Base-by-base conservation (phyloP, 1,139 yeast species). In the Groenewaldozyma auringiensis region DNA sequence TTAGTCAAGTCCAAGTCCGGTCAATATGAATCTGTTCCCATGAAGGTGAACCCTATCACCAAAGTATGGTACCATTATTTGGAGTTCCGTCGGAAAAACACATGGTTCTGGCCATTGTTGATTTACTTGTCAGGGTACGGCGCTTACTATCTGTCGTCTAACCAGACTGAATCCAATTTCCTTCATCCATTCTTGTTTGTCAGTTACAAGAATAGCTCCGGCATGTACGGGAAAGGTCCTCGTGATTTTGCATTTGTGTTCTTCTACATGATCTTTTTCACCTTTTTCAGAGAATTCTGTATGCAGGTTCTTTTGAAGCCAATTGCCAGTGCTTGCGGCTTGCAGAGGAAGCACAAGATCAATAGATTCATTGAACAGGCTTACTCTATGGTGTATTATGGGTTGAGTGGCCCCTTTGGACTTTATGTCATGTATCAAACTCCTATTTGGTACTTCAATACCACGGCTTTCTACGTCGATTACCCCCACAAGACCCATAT, bases 361-460 rank as follows among this genome's bases (percentile, higher is more conserved):
- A 77, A 75, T 53, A 77, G 99, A 61, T 87, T 92, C 64, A 80
- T 87, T 83, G 99, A 92, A 64, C 99, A 92, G 68, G 75, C 89
- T 8, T 92, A 89, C 62, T 78, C 94, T 2, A 75, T 87, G 57
- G 67, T 85, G 49, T 92, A 94, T 66, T 88, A 83, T 60, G 86
- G 92, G 21, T 54, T 79, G 13, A 74, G 86, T 31, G 95, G 96
- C 11, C 92, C 96, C 0, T 72, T 83, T 53, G 99, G 98, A 2
- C 70, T 92, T 49, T 88, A 81, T 72, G 84, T 92, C 55, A 89
- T 92, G 98, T 72, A 74, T 55, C 71, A 75, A 43, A 75, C 83
- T 37, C 95, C 94, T 41, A 64, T 92, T 53, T 89, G 97, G 97
- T 83, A 72, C 62, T 92, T 92, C 65, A 75, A 85, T 62, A 92